Percentiles rank a stretch among this genome's conserved stretches.
phyloP scores from a whole-genome alignment of 2,329 filamentous ascomycete genomes.

The Fusarium annulatum region DNA sequence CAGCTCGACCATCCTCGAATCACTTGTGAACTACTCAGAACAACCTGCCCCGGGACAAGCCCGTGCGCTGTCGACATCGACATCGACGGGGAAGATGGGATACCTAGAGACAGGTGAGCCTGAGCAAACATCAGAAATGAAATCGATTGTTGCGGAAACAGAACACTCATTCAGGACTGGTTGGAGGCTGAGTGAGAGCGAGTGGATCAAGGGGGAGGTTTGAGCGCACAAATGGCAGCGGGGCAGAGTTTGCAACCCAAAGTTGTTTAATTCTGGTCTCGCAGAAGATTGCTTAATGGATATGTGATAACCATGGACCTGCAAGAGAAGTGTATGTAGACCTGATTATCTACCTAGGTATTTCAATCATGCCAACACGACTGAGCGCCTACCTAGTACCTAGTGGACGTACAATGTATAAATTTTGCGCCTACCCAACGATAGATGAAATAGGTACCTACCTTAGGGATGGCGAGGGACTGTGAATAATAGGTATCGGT shows the following conservation, averaged over 20 bases:
- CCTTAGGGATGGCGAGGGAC: not conserved
- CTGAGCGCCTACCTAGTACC: not conserved
- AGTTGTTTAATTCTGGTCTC: not conserved
- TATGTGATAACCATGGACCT: not conserved
- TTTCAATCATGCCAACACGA: not conserved
- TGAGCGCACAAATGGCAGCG: not conserved
- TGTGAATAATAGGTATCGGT: not conserved
- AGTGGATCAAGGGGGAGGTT: constrained; percentile 21
- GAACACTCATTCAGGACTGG: constrained; percentile 15
- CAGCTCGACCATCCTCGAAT: not conserved
- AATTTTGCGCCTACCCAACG: not conserved
- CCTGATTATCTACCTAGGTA: not conserved
- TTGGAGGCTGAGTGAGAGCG: constrained; percentile 33
- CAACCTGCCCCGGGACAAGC: not conserved
- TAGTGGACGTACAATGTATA: not conserved
- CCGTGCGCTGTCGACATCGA: not conserved
- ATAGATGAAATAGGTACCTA: not conserved
- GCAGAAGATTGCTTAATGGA: not conserved
- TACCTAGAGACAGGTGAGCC: not conserved
- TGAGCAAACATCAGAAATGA: not conserved
- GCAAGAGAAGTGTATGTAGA: not conserved
- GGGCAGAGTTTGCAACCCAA: not conserved
- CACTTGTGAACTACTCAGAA: not conserved
- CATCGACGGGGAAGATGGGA: not conserved
- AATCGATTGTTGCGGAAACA: not conserved